Conservation (phyloP, 768 basidiomycete genomes). For the Panus rudis region DNA sequence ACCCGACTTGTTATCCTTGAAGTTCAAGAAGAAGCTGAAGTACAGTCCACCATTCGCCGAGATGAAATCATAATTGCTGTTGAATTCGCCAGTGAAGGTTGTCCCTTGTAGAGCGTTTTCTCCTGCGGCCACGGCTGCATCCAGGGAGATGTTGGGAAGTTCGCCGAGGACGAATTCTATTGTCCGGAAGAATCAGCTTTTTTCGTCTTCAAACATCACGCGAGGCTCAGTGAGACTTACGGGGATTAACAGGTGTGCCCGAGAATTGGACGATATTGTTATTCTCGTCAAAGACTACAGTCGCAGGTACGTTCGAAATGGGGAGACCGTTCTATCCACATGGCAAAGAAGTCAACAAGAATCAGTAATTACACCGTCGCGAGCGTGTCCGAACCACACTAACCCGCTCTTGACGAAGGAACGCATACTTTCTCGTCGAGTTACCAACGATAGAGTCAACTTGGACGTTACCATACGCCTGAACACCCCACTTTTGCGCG, state of each 20-base stretch:
- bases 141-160: not conserved
- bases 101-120: not conserved
- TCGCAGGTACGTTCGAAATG: not conserved
- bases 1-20: too few relatives aligned
- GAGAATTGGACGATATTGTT: not conserved
- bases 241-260: not conserved
- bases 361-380: not conserved
- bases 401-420: not conserved
- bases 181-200: not conserved
- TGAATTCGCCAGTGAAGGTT: too few relatives aligned
- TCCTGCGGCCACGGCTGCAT: not conserved
- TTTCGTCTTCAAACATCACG: not conserved
- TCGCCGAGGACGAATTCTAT: not conserved
- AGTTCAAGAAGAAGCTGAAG: too few relatives aligned
- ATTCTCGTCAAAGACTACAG: not conserved
- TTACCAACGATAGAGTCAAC: not conserved
- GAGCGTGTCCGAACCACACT: too few relatives aligned
- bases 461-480: not conserved
- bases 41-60: too few relatives aligned
- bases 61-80: too few relatives aligned
- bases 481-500: not conserved
- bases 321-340: not conserved
- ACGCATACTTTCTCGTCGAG: not conserved
- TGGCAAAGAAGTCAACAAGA: not conserved
- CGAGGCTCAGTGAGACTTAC: not conserved